phyloP scores from a whole-genome alignment of 148 eudicot species.

The Persicaria maculosa region DNA sequence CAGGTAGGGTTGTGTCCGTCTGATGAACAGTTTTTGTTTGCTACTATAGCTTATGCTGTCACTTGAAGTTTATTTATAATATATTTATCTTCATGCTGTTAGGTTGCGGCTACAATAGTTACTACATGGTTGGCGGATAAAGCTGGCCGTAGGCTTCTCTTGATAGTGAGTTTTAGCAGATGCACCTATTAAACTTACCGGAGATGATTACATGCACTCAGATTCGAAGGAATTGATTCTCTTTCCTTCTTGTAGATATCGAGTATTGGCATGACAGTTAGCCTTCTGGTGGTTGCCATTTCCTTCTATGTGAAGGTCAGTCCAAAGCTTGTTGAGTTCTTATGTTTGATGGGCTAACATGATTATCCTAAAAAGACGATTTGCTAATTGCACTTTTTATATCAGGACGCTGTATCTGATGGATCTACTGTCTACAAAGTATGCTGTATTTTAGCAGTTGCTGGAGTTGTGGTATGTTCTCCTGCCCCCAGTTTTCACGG shows the following conservation, averaged over 20 bases:
- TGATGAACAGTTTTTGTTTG: background rate
- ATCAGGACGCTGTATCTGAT: constrained; percentile 41
- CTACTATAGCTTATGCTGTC: background rate
- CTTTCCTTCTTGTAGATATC: constrained; percentile 42
- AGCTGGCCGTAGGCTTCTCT: constrained; percentile 82
- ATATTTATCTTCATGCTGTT: constrained; percentile 1
- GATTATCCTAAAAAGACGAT: constrained; percentile 1
- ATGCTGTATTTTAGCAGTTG: no score
- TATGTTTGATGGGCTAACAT: no score
- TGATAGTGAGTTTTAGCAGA: constrained; percentile 45
- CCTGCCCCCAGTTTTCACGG: background rate
- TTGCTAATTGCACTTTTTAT: background rate
- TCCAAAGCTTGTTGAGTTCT: background rate
- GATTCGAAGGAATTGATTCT: background rate
- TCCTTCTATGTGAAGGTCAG: constrained; percentile 62
- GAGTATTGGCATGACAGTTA: constrained; percentile 51
- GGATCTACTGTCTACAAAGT: constrained; percentile 51
- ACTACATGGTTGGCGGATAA: constrained; percentile 79
- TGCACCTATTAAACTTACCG: background rate
- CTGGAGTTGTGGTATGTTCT: constrained; percentile 52
- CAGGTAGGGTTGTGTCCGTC: constrained; percentile 34
- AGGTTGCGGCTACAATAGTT: constrained; percentile 76
- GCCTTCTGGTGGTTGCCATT: constrained; percentile 64
- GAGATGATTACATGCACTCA: background rate
- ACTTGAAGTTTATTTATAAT: background rate